phyloP scores from a whole-genome alignment of 75 land plant species.

The Sequoia sempervirens region DNA sequence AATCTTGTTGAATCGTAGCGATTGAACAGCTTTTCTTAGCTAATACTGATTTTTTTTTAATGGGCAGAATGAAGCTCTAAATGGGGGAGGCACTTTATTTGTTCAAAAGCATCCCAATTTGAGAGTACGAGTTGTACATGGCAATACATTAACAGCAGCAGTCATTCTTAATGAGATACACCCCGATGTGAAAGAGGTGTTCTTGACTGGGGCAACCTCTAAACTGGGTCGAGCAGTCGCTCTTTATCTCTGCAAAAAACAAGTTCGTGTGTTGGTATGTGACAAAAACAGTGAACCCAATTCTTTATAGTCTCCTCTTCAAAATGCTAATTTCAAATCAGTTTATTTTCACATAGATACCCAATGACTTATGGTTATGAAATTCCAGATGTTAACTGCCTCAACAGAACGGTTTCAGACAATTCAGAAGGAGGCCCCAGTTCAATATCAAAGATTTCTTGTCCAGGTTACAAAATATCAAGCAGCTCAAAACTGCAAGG shows the following conservation, averaged over 20 bases:
- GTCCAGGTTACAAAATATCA: slow-evolving; percentile 94
- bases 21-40: too few relatives aligned
- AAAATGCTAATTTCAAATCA: background rate
- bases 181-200: slow-evolving; percentile 66
- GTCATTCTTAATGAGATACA: slow-evolving; percentile 79
- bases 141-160: slow-evolving; percentile 91
- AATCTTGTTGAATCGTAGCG: too few relatives aligned
- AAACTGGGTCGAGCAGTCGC: slow-evolving; percentile 95
- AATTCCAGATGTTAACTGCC: slow-evolving; percentile 78
- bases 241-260: slow-evolving; percentile 68
- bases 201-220: slow-evolving; percentile 96
- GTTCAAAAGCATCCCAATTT: slow-evolving; percentile 73
- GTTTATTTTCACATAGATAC: background rate
- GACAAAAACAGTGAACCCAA: background rate
- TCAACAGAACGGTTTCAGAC: slow-evolving; percentile 78
- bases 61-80: slow-evolving; percentile 79
- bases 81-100: slow-evolving; percentile 85
- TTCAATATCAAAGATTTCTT: slow-evolving; percentile 50
- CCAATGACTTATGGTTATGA: background rate
- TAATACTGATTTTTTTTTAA: background rate
- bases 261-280: slow-evolving; percentile 69
- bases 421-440: slow-evolving; percentile 73
- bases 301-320: background rate
- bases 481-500: slow-evolving; percentile 88
- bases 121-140: slow-evolving; percentile 87